Evolutionary conservation across 2,329 filamentous ascomycete species (phyloP).

Genomic region (Colletotrichum eremochloae): DNA sequence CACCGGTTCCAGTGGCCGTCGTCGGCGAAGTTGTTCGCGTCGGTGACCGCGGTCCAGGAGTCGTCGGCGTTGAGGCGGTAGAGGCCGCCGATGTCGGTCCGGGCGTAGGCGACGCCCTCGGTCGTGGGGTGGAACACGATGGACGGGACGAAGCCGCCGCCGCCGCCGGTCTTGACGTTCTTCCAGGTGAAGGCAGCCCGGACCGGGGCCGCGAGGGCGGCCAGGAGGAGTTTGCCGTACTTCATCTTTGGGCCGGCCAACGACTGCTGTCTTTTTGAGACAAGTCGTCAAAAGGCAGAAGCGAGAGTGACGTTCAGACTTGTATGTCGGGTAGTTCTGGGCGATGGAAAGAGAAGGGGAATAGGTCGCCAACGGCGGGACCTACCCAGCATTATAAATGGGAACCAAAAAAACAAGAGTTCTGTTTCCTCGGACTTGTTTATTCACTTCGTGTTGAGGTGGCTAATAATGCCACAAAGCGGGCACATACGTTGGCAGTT

Average conservation of each 20-base stretch:
- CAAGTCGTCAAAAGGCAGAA: neutral
- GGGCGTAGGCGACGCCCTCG: slow-evolving; percentile 66
- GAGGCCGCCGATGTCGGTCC: slow-evolving; percentile 70
- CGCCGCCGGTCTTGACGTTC: slow-evolving; percentile 67
- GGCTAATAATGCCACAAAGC: neutral
- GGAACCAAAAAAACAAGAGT: neutral
- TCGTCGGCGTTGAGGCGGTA: slow-evolving; percentile 69
- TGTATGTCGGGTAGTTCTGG: slow-evolving; percentile 17
- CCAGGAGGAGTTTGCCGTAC: slow-evolving; percentile 28
- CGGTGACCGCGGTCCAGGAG: slow-evolving; percentile 67
- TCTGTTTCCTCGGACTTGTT: neutral
- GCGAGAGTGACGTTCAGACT: neutral
- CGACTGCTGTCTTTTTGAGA: neutral
- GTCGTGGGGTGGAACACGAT: slow-evolving; percentile 68
- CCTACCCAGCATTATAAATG: slow-evolving; percentile 17
- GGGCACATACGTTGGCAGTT: neutral
- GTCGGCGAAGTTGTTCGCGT: slow-evolving; percentile 55
- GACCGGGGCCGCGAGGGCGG: slow-evolving; percentile 44
- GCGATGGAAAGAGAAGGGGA: neutral
- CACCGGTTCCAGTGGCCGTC: slow-evolving; percentile 65
- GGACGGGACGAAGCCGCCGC: slow-evolving; percentile 69
- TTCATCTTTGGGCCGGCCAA: slow-evolving; percentile 31
- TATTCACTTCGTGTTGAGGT: neutral
- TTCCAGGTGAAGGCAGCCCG: slow-evolving; percentile 59
- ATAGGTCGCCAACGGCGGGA: slow-evolving; percentile 5